Evolutionary conservation across 2,329 filamentous ascomycete genomes (phyloP).

Genomic region (Paraphaeosphaeria sporulosa): DNA sequence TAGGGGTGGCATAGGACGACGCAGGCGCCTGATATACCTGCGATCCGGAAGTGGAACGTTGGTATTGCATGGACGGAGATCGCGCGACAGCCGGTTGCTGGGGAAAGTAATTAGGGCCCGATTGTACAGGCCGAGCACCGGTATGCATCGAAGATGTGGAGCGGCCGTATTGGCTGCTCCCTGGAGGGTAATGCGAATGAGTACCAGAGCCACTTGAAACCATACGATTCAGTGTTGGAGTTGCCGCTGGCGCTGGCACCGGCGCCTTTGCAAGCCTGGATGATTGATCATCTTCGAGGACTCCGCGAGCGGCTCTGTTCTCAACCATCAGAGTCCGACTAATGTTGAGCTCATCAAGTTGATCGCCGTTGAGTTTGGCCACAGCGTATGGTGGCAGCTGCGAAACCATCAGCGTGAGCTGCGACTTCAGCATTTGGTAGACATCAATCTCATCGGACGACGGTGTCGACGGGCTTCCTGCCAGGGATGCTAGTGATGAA

Average conservation of each 20-base stretch:
- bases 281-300: slow-evolving; percentile 82
- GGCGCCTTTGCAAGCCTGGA: slow-evolving; percentile 54
- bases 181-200: slow-evolving; percentile 38
- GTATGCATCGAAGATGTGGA: slow-evolving; percentile 36
- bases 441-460: slow-evolving; percentile 64
- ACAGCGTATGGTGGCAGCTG: slow-evolving; percentile 84
- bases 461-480: slow-evolving; percentile 70
- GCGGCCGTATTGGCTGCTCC: slow-evolving; percentile 42
- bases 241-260: slow-evolving; percentile 35
- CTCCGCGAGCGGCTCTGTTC: slow-evolving; percentile 75
- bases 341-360: slow-evolving; percentile 82
- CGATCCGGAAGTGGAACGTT: slow-evolving; percentile 42
- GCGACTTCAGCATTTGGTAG: slow-evolving; percentile 78
- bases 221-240: slow-evolving; percentile 38
- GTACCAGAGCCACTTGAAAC: slow-evolving; percentile 33
- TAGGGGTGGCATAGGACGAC: slow-evolving; percentile 37
- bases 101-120: slow-evolving; percentile 40
- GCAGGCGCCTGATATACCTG: slow-evolving; percentile 41
- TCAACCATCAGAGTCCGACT: slow-evolving; percentile 79
- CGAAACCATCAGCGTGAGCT: slow-evolving; percentile 76
- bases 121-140: slow-evolving; percentile 38
- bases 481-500: slow-evolving; percentile 62
- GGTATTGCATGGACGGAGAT: slow-evolving; percentile 47
- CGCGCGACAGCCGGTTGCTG: slow-evolving; percentile 45
- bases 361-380: slow-evolving; percentile 84